Evolutionary conservation across 1,139 yeast species (phyloP).

Genomic region (Geotrichum macrosporum): DNA sequence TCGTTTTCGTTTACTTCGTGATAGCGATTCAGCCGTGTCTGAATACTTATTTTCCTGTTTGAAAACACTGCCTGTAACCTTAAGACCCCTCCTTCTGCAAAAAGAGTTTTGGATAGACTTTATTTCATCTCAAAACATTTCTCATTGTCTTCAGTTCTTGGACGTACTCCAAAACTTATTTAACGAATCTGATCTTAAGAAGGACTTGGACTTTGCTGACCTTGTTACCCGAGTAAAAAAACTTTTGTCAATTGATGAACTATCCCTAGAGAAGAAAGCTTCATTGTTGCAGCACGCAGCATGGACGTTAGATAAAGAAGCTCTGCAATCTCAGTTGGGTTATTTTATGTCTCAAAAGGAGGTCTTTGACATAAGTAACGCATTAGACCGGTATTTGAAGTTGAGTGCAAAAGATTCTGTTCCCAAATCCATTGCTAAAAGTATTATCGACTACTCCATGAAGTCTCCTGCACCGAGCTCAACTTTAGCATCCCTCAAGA

Average conservation of each 20-base stretch:
- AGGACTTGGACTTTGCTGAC: background rate
- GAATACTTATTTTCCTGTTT: background rate
- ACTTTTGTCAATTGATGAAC: background rate
- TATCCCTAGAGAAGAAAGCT: slow-evolving; percentile 1
- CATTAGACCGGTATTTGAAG: slow-evolving; percentile 6
- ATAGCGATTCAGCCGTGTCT: background rate
- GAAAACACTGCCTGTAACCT: background rate
- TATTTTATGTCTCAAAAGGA: background rate
- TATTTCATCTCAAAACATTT: background rate
- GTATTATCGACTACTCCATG: slow-evolving; percentile 17
- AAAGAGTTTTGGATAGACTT: slow-evolving; percentile 13
- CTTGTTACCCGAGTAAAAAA: background rate
- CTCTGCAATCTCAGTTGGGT: slow-evolving; percentile 2
- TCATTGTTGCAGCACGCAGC: slow-evolving; percentile 9
- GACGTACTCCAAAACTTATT: slow-evolving; percentile 2
- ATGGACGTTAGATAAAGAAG: slow-evolving; percentile 14
- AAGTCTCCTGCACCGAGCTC: background rate
- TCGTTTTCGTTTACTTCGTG: slow-evolving; percentile 11
- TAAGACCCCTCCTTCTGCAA: slow-evolving; percentile 5
- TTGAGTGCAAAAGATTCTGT: background rate
- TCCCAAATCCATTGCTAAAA: slow-evolving; percentile 2
- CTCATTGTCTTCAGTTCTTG: slow-evolving; percentile 1
- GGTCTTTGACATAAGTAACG: slow-evolving; percentile 9
- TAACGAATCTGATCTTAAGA: background rate
- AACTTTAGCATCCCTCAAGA: slow-evolving; percentile 11